Evolutionary conservation across 257 asterid species (phyloP).

Genomic region (Echites panduratus): DNA sequence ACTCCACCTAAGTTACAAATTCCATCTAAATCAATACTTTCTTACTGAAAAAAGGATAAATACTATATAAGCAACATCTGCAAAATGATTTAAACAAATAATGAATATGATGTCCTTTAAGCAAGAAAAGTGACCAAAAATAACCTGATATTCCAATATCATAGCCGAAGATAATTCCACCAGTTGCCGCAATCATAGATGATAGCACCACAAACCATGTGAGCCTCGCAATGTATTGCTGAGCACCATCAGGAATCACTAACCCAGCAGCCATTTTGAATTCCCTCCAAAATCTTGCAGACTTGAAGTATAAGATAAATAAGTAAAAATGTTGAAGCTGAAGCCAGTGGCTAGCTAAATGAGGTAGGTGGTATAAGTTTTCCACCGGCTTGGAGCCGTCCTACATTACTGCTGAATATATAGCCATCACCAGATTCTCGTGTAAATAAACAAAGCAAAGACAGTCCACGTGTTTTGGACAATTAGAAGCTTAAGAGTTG

Average conservation of each 20-base stretch:
- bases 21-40: too few species aligned
- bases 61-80: too few species aligned
- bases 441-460: too few species aligned
- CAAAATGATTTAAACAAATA: not conserved
- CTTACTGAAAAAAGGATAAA: too few species aligned
- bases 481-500: not conserved
- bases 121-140: not conserved
- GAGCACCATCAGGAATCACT: conserved; percentile 20
- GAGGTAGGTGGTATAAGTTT: not conserved
- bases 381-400: conserved; percentile 1
- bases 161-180: conserved; percentile 79
- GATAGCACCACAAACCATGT: conserved; percentile 56
- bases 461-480: not conserved
- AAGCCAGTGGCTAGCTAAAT: not conserved
- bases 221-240: conserved; percentile 46
- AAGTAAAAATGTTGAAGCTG: not conserved
- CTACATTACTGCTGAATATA: conserved; percentile 18
- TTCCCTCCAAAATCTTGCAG: not conserved
- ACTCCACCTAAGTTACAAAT: conserved; percentile 42
- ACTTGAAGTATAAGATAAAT: not conserved
- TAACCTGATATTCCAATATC: conserved; percentile 83
- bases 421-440: not conserved
- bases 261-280: conserved; percentile 42
- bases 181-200: conserved; percentile 66
- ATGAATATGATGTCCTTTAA: too few species aligned